Conservation (phyloP, 768 basidiomycete genomes). For the Lentinus brumalis region DNA sequence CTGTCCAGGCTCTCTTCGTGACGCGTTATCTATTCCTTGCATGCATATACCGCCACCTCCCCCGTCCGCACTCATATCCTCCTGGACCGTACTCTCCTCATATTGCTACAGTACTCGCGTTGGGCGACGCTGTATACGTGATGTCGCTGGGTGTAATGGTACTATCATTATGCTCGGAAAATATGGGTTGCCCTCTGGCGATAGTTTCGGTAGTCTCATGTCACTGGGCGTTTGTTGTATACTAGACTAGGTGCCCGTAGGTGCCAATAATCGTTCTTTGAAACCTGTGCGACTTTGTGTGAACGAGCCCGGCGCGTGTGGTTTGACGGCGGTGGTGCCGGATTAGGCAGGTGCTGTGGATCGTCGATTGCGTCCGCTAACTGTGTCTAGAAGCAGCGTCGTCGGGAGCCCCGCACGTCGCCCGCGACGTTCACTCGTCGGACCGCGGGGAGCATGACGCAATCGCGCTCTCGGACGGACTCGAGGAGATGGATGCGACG, state of each 20-base stretch:
- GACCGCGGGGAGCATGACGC: neutral
- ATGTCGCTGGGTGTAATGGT: neutral
- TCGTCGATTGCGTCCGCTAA: neutral
- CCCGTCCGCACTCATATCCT: neutral
- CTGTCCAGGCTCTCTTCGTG: neutral
- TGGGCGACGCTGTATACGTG: neutral
- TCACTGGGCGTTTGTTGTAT: too few species aligned
- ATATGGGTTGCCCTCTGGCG: neutral
- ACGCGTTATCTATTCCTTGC: too few species aligned
- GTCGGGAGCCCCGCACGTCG: neutral
- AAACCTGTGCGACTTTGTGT: too few species aligned
- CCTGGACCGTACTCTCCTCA: neutral
- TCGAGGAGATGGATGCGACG: too few species aligned
- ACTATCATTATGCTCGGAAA: neutral
- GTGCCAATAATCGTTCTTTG: too few species aligned
- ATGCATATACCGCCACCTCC: neutral
- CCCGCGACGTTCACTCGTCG: neutral
- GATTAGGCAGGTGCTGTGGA: slow-evolving; percentile 13
- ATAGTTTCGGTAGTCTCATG: too few species aligned
- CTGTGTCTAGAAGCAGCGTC: neutral
- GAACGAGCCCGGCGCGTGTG: neutral
- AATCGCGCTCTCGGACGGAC: neutral
- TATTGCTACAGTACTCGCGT: slow-evolving; percentile 7
- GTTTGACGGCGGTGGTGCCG: neutral
- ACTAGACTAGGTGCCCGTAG: neutral